These are phyloP conservation scores for Teunomyces panamensis DNA, from an alignment of 805 yeast genomes.

Conservation along the genomic window DNA sequence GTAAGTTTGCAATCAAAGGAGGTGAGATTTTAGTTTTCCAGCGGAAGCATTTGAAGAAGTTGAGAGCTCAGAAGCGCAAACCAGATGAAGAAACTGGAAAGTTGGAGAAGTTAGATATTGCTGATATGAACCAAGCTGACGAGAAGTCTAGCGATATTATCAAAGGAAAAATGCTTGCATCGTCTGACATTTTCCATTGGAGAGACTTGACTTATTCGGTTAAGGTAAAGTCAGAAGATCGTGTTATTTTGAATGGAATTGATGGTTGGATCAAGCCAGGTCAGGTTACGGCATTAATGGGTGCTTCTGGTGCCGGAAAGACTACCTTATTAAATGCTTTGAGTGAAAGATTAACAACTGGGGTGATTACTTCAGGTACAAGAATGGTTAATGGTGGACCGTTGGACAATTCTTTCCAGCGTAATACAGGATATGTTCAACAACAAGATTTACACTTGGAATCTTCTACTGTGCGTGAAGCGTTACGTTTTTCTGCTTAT, in stretches of 20 bases:
- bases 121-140: neutral
- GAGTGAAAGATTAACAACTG: slow-evolving; percentile 53
- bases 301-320: slow-evolving; percentile 65
- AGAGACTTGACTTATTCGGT: slow-evolving; percentile 18
- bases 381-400: slow-evolving; percentile 55
- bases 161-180: slow-evolving; percentile 10
- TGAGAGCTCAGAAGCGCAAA: slow-evolving; percentile 23
- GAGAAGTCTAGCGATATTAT: slow-evolving; percentile 6
- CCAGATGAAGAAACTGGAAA: slow-evolving; percentile 16
- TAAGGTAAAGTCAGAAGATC: slow-evolving; percentile 17
- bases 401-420: slow-evolving; percentile 47
- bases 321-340: slow-evolving; percentile 54
- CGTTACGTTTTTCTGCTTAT: slow-evolving; percentile 50
- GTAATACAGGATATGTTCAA: slow-evolving; percentile 58
- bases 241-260: slow-evolving; percentile 28
- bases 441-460: slow-evolving; percentile 57
- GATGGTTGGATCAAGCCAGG: slow-evolving; percentile 46
- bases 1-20: slow-evolving; percentile 27
- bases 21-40: slow-evolving; percentile 50
- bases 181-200: slow-evolving; percentile 19
- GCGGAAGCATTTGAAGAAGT: slow-evolving; percentile 42
- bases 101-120: slow-evolving; percentile 4
- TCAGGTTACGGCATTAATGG: slow-evolving; percentile 57
- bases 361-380: slow-evolving; percentile 53
- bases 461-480: slow-evolving; percentile 52